Conservation (phyloP, 1,284 basidiomycete species). For the Ustilago hordei region DNA sequence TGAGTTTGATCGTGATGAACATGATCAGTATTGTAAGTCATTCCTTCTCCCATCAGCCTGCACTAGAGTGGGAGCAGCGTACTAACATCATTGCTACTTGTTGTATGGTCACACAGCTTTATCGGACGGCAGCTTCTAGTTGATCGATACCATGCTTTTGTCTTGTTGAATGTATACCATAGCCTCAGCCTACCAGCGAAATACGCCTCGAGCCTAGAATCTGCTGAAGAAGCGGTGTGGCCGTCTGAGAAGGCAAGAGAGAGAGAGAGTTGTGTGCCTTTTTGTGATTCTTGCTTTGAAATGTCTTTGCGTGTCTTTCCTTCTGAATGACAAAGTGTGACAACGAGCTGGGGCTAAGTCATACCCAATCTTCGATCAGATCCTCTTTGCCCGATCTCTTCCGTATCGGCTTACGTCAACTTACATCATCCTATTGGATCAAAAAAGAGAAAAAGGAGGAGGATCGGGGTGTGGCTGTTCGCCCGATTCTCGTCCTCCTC, state of each 20-base stretch:
- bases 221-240: no score
- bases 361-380: no score
- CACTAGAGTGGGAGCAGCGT: no score
- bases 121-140: constrained; percentile 43
- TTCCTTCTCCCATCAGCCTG: neutral
- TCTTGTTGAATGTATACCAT: neutral
- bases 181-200: neutral
- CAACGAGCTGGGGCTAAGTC: no score
- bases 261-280: neutral
- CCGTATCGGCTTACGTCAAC: no score
- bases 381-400: no score
- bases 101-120: constrained; percentile 14
- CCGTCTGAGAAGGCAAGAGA: neutral
- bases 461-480: constrained; percentile 6
- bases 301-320: no score
- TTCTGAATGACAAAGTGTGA: no score
- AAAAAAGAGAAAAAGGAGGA: neutral
- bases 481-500: neutral
- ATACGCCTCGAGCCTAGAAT: neutral
- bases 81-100: neutral
- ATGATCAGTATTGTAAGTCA: constrained; percentile 51
- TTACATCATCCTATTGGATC: no score
- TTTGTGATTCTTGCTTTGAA: neutral
- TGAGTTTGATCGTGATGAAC: constrained; percentile 34
- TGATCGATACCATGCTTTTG: neutral